Conservation (phyloP, 2,329 filamentous ascomycete species). For the Fusarium zealandicum region DNA sequence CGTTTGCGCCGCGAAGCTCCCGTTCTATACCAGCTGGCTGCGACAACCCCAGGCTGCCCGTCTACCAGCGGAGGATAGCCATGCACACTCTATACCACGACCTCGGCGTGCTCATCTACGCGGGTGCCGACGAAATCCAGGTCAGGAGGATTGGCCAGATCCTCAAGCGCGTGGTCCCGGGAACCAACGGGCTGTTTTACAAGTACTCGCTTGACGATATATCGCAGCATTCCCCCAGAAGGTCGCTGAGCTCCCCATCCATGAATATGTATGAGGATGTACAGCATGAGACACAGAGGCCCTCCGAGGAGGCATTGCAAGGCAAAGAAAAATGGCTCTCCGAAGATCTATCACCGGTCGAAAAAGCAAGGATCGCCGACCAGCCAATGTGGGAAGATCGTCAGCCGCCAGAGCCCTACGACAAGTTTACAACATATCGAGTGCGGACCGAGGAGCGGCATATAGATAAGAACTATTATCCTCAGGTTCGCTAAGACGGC, state of each 20-base stretch:
- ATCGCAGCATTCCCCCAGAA: too few relatives aligned
- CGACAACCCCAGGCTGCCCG: background rate
- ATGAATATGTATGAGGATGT: too few relatives aligned
- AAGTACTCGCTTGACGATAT: too few relatives aligned
- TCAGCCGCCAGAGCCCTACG: too few relatives aligned
- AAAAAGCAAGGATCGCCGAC: too few relatives aligned
- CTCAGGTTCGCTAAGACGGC: slow-evolving; percentile 7
- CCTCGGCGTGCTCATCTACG: slow-evolving; percentile 44
- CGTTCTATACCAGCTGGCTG: background rate
- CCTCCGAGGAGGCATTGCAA: too few relatives aligned
- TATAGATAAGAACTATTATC: background rate
- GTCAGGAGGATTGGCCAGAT: slow-evolving; percentile 35
- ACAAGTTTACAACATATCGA: slow-evolving; percentile 7
- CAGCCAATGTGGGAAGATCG: too few relatives aligned
- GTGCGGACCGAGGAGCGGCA: slow-evolving; percentile 19
- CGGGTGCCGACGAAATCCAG: slow-evolving; percentile 36
- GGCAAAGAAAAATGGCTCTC: too few relatives aligned
- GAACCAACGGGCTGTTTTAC: slow-evolving; percentile 1
- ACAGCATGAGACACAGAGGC: too few relatives aligned
- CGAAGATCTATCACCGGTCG: too few relatives aligned
- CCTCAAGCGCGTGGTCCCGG: slow-evolving; percentile 18
- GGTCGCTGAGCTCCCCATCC: too few relatives aligned
- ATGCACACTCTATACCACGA: slow-evolving; percentile 42
- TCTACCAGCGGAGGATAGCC: background rate
- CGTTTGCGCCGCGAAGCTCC: slow-evolving; percentile 28